These are phyloP conservation scores for Brasenia schreberi DNA, from an alignment of 164 flowering plant species.

Conservation along the genomic window DNA sequence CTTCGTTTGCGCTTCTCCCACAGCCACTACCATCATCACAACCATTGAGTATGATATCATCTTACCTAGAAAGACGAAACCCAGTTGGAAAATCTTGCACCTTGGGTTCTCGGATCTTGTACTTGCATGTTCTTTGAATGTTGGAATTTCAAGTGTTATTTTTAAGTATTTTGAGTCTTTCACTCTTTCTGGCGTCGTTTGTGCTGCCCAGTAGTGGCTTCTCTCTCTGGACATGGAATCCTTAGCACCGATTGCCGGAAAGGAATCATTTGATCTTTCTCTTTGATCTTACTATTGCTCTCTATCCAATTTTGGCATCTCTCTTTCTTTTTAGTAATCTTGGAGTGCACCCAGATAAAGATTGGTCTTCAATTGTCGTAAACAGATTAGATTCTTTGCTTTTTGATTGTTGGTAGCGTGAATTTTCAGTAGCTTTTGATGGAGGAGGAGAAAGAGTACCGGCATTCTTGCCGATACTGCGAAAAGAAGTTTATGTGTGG, in stretches of 20 bases:
- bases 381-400: neutral
- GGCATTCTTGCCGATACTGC: conserved; percentile 71
- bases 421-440: conserved; percentile 7
- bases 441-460: conserved; percentile 26
- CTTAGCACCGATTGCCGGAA: neutral
- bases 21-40: neutral
- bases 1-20: neutral
- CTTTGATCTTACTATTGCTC: conserved; percentile 24
- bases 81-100: conserved; percentile 14
- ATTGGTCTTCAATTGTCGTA: neutral
- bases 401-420: conserved; percentile 5
- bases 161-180: neutral
- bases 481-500: conserved; percentile 63
- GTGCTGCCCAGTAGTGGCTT: neutral
- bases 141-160: neutral
- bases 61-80: conserved; percentile 2
- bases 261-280: neutral
- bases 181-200: neutral
- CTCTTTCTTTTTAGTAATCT: neutral
- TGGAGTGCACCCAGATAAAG: neutral
- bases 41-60: neutral
- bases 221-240: conserved; percentile 7
- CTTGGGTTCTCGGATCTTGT: conserved; percentile 5
- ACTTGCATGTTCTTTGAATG: neutral
- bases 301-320: neutral